These are phyloP conservation scores for Gremmenia infestans DNA, from an alignment of 2,329 filamentous ascomycete genomes.

Conservation along the genomic window DNA sequence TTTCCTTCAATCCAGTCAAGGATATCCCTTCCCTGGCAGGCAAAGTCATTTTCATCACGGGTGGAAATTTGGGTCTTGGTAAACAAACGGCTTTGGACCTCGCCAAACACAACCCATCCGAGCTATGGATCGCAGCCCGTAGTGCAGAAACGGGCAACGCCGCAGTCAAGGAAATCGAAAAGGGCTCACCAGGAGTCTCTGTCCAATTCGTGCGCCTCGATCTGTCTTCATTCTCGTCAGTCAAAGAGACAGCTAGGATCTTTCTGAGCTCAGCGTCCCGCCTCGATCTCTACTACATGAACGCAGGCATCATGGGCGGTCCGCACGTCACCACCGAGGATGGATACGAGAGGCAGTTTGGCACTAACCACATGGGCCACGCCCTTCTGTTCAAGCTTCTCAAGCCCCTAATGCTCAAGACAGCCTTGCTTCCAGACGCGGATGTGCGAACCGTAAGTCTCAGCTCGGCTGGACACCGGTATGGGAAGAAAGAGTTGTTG, in stretches of 20 bases:
- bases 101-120: slow-evolving; percentile 36
- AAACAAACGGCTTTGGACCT: slow-evolving; percentile 37
- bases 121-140: slow-evolving; percentile 36
- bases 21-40: slow-evolving; percentile 11
- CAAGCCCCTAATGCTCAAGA: slow-evolving; percentile 9
- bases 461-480: slow-evolving; percentile 17
- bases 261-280: slow-evolving; percentile 33
- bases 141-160: slow-evolving; percentile 37
- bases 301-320: slow-evolving; percentile 28
- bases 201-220: slow-evolving; percentile 27
- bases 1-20: slow-evolving; percentile 4
- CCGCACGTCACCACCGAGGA: slow-evolving; percentile 23
- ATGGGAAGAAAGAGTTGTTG: slow-evolving; percentile 16
- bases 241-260: slow-evolving; percentile 36
- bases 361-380: slow-evolving; percentile 23
- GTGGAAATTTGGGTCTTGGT: slow-evolving; percentile 39
- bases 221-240: slow-evolving; percentile 39
- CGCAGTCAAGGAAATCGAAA: slow-evolving; percentile 4
- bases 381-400: slow-evolving; percentile 8
- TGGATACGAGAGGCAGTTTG: slow-evolving; percentile 29
- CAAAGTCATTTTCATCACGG: slow-evolving; percentile 16
- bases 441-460: slow-evolving; percentile 8
- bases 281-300: slow-evolving; percentile 39
- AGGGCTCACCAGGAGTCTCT: neutral
- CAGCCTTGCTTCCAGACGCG: neutral